Percentiles rank a stretch among this genome's conserved stretches.
These are phyloP conservation scores for Jaltomata sinuosa DNA, from an alignment of 257 asterid species.

Conservation along the genomic window DNA sequence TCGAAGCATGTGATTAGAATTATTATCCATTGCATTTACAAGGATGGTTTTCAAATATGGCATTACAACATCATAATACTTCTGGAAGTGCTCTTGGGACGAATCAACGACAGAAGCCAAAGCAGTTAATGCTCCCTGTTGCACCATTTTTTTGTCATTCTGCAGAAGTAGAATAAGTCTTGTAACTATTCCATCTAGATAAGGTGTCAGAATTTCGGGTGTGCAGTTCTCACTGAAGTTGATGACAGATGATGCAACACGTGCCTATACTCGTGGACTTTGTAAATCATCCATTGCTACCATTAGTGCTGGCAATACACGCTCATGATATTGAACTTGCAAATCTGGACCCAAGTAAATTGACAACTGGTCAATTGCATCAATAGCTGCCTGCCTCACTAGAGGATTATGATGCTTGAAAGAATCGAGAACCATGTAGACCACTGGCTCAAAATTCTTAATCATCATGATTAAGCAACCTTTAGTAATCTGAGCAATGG, in stretches of 20 bases:
- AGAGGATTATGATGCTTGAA: conserved; percentile 95
- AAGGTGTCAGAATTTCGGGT: no score
- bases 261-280: no score
- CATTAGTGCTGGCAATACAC: conserved; percentile 73
- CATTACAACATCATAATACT: background rate
- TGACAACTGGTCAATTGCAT: conserved; percentile 93
- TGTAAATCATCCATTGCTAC: conserved; percentile 90
- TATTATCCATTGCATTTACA: background rate
- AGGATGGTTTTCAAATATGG: background rate
- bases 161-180: no score
- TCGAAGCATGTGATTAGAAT: no score
- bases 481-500: conserved; percentile 96
- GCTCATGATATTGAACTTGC: conserved; percentile 79
- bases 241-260: no score
- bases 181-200: no score
- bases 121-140: no score
- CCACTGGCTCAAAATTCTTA: conserved; percentile 75
- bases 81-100: background rate
- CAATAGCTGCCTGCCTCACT: conserved; percentile 95
- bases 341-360: conserved; percentile 97
- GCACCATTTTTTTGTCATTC: no score
- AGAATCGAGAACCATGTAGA: conserved; percentile 82
- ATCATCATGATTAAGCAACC: conserved; percentile 91
- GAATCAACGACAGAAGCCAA: no score
- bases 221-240: no score